Conservation (phyloP, 306 rosid genomes). For the Luffa acutangula region DNA sequence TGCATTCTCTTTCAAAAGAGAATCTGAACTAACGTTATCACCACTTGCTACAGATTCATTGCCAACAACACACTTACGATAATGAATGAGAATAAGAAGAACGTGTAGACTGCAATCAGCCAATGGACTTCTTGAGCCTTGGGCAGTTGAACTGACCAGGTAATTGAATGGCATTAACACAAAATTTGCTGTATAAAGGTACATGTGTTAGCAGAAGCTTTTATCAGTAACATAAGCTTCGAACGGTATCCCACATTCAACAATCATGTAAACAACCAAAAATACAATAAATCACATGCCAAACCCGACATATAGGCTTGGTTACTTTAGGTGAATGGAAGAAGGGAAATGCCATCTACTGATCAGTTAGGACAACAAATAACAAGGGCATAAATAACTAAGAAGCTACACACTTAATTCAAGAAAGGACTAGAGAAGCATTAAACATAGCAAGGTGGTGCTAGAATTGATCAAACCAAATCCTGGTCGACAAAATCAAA, state of each 20-base stretch:
- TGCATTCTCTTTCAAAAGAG: constrained; percentile 39
- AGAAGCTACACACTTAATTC: not conserved
- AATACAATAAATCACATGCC: not conserved
- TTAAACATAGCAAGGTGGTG: not conserved
- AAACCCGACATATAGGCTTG: not conserved
- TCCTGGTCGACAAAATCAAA: not conserved
- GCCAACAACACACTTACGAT: constrained; percentile 54
- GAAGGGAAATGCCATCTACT: not conserved
- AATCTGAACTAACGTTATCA: constrained; percentile 39
- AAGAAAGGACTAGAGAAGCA: not conserved
- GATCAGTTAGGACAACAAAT: not conserved
- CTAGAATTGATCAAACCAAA: not conserved
- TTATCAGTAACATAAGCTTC: not conserved
- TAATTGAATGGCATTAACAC: constrained; percentile 75
- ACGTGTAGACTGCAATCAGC: constrained; percentile 81
- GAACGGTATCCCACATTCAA: not conserved
- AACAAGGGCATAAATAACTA: not conserved
- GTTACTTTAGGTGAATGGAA: not conserved
- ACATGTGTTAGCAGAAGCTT: not conserved
- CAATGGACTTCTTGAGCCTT: constrained; percentile 58
- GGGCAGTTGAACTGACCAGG: constrained; percentile 66
- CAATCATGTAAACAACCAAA: not conserved
- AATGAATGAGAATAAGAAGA: constrained; percentile 87
- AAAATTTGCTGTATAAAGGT: constrained; percentile 60
- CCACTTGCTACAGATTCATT: constrained; percentile 31